Evolutionary conservation across 352 stramenopile genomes (phyloP).

Genomic region (Phytophthora multivora): DNA sequence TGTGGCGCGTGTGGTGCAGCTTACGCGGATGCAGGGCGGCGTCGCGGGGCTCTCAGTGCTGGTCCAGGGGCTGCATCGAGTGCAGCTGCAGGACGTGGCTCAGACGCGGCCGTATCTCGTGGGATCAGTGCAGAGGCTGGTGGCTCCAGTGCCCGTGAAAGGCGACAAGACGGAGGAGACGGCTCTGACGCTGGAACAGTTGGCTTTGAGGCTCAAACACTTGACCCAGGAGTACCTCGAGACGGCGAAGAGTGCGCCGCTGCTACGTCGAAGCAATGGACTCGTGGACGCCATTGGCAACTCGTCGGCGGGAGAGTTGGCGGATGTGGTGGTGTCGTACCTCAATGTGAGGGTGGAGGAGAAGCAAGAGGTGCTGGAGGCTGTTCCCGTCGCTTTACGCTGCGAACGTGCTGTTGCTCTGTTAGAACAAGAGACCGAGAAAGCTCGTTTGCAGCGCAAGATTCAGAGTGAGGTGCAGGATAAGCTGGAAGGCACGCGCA

Average conservation of each 20-base stretch:
- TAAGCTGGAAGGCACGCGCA: slow-evolving; percentile 69
- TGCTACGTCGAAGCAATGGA: slow-evolving; percentile 60
- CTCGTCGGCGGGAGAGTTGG: slow-evolving; percentile 62
- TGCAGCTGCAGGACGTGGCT: slow-evolving; percentile 49
- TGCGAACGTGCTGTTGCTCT: slow-evolving; percentile 57
- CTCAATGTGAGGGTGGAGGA: slow-evolving; percentile 54
- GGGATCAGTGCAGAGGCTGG: slow-evolving; percentile 47
- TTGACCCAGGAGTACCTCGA: slow-evolving; percentile 72
- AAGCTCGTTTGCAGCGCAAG: slow-evolving; percentile 63
- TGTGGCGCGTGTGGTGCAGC: slow-evolving; percentile 74
- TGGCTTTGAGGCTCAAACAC: slow-evolving; percentile 60
- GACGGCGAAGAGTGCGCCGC: slow-evolving; percentile 60
- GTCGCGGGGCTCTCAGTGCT: slow-evolving; percentile 68
- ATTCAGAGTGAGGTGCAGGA: slow-evolving; percentile 76
- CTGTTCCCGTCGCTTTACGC: slow-evolving; percentile 42
- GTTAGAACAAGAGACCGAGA: slow-evolving; percentile 64
- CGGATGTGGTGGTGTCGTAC: slow-evolving; percentile 75
- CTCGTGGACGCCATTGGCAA: slow-evolving; percentile 70
- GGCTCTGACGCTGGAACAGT: slow-evolving; percentile 35
- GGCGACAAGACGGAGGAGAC: slow-evolving; percentile 18
- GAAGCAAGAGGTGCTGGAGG: slow-evolving; percentile 70
- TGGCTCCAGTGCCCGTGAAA: slow-evolving; percentile 19
- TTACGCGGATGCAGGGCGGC: slow-evolving; percentile 64
- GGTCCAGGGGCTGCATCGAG: slow-evolving; percentile 61
- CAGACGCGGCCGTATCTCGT: slow-evolving; percentile 68